Evolutionary conservation across 345 rosid genomes (phyloP).

Genomic region (Gossypium arboreum): DNA sequence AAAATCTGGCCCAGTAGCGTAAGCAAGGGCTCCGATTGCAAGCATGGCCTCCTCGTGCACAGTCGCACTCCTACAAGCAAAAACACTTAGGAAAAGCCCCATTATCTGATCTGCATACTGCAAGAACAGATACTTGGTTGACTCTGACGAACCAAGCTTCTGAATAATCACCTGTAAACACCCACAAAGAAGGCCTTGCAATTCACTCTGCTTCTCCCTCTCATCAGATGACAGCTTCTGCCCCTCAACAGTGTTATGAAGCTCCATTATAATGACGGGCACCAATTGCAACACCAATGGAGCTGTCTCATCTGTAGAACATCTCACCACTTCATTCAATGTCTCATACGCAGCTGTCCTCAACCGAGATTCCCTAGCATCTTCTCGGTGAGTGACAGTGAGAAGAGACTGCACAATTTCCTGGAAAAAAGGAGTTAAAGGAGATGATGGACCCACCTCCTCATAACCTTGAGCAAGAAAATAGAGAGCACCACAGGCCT

Average conservation of each 20-base stretch:
- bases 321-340: slow-evolving; percentile 67
- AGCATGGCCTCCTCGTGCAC: slow-evolving; percentile 86
- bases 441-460: slow-evolving; percentile 49
- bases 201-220: slow-evolving; percentile 61
- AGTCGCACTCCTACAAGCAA: slow-evolving; percentile 71
- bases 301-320: slow-evolving; percentile 66
- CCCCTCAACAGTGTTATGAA: slow-evolving; percentile 63
- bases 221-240: slow-evolving; percentile 58
- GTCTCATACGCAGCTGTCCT: slow-evolving; percentile 75
- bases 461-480: slow-evolving; percentile 55
- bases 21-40: slow-evolving; percentile 78
- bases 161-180: slow-evolving; percentile 73
- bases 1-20: slow-evolving; percentile 59
- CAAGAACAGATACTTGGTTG: slow-evolving; percentile 57
- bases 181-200: slow-evolving; percentile 81
- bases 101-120: slow-evolving; percentile 72
- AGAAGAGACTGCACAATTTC: slow-evolving; percentile 70
- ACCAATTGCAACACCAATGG: slow-evolving; percentile 59
- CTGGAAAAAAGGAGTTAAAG: slow-evolving; percentile 66
- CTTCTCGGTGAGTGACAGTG: slow-evolving; percentile 68
- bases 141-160: slow-evolving; percentile 60
- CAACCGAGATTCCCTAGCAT: slow-evolving; percentile 67
- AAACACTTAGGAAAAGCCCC: slow-evolving; percentile 71
- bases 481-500: slow-evolving; percentile 20
- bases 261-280: slow-evolving; percentile 66